These are phyloP conservation scores for Eimeria brunetti DNA, from an alignment of 169 alveolate genomes.

Conservation along the genomic window DNA sequence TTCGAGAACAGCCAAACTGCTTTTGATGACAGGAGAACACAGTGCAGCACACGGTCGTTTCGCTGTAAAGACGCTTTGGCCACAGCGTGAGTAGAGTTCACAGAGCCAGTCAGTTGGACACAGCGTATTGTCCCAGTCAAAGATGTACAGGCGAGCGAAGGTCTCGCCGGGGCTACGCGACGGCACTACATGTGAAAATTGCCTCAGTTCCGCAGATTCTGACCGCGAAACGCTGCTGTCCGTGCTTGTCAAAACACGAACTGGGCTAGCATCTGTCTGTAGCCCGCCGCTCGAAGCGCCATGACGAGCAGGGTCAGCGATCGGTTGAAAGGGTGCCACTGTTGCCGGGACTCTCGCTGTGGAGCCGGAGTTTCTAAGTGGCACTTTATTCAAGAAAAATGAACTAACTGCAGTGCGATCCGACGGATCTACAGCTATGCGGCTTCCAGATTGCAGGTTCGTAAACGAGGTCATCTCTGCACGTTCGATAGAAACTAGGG, in stretches of 20 bases:
- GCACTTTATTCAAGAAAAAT: not conserved
- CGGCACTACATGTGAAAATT: not conserved
- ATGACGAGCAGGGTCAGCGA: slow-evolving; percentile 3
- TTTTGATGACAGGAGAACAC: slow-evolving; percentile 45
- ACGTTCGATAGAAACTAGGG: not conserved
- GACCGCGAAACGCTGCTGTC: not conserved
- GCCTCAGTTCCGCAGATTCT: not conserved
- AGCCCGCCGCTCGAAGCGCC: slow-evolving; percentile 20
- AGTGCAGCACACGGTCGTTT: slow-evolving; percentile 72
- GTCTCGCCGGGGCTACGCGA: not conserved
- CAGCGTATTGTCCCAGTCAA: slow-evolving; percentile 79
- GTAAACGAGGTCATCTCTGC: slow-evolving; percentile 31
- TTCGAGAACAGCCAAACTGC: slow-evolving; percentile 60
- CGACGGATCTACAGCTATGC: slow-evolving; percentile 2
- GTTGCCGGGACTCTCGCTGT: slow-evolving; percentile 13
- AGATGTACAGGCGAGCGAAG: slow-evolving; percentile 67
- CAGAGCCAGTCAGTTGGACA: slow-evolving; percentile 80
- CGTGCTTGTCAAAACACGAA: slow-evolving; percentile 26
- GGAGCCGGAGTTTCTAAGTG: not conserved
- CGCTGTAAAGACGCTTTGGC: slow-evolving; percentile 56
- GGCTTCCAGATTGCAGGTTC: not conserved
- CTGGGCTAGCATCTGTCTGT: slow-evolving; percentile 8
- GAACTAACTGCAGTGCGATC: not conserved
- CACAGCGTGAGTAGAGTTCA: slow-evolving; percentile 52
- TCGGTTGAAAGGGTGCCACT: not conserved